Evolutionary conservation across 2,329 filamentous ascomycete genomes (phyloP), one percentile per base, ranked within the genome.

Genomic region (Pseudogymnoascus sp.): DNA sequence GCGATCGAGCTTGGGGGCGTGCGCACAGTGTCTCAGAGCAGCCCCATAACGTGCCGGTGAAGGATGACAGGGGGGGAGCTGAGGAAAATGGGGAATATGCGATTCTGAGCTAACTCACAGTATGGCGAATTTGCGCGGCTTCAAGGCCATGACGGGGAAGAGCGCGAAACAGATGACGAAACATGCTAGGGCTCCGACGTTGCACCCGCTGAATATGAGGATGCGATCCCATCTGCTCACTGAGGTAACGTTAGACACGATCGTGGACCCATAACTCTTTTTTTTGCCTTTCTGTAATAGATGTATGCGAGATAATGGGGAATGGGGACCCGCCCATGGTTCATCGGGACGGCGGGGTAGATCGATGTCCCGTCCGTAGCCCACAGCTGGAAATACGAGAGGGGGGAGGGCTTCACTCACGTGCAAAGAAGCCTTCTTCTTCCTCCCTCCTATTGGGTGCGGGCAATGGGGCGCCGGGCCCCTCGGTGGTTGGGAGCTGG

Each of bases 201-300:
- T 96, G 80, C 93, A 96, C 73, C 88, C 91, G 68, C 85, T 88
- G 77, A 99, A 99, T 72, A 97, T 85, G 75, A 99, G 82, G 73
- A 97, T 80, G 64, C 93, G 90, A 78, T 99, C 95, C 95, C 93
- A 97, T 79, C 93, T 86, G 79, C 91, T 96, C 80, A 99, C 95
- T 97, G 61, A 62, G 31, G 33, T 59, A 26, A 60, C 46, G 42
- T 63, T 37, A 59, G 42, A 46, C 42, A 46, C 42, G 42, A 46
- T 46, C 42, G 11, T 13, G 42, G 42, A 60, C 40, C 61, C 44
- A 46, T 46, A 21, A 6, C 10, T 13, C 3, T 11, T 23, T 15
- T 13, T 3, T 9, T 6, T 7, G 4, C 13, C 7, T 23, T 3
- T 13, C 35, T 5, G 2, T 42, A 13, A 11, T 46, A 10, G 50